Evolutionary conservation across 116 monocot genomes (phyloP).

Genomic region (Cymodocea nodosa): DNA sequence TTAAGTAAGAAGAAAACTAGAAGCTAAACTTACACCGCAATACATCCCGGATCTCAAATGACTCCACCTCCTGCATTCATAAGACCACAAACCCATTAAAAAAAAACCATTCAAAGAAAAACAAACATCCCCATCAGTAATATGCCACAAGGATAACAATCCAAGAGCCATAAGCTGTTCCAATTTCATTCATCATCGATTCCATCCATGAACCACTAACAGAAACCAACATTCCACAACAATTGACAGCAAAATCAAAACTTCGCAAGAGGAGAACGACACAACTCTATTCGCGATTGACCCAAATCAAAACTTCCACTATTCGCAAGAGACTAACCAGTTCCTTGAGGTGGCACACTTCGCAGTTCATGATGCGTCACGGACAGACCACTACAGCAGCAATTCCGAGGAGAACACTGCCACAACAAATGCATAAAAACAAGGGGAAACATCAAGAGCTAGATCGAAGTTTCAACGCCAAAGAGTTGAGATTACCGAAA

Average conservation of each 20-base stretch:
- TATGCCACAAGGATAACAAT: not conserved
- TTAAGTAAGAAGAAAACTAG: too few species aligned
- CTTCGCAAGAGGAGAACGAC: not conserved
- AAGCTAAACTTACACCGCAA: conserved; percentile 63
- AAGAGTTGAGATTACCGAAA: too few species aligned
- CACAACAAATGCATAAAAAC: not conserved
- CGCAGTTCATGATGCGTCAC: conserved; percentile 48
- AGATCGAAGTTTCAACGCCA: too few species aligned
- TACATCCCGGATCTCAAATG: conserved; percentile 73
- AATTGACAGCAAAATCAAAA: not conserved
- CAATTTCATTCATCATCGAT: not conserved
- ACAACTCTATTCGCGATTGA: not conserved
- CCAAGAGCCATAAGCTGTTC: not conserved
- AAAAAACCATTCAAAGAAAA: not conserved
- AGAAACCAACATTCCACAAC: not conserved
- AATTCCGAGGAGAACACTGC: not conserved
- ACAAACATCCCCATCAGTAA: not conserved
- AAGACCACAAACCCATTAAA: not conserved
- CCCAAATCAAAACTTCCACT: too few species aligned
- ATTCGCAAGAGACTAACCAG: conserved; percentile 26
- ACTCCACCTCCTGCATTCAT: conserved; percentile 52
- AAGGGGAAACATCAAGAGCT: not conserved
- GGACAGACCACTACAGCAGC: not conserved
- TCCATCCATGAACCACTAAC: not conserved
- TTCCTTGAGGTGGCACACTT: conserved; percentile 64